Conservation (phyloP, 805 yeast species). For the Hanseniaspora occidentalis region DNA sequence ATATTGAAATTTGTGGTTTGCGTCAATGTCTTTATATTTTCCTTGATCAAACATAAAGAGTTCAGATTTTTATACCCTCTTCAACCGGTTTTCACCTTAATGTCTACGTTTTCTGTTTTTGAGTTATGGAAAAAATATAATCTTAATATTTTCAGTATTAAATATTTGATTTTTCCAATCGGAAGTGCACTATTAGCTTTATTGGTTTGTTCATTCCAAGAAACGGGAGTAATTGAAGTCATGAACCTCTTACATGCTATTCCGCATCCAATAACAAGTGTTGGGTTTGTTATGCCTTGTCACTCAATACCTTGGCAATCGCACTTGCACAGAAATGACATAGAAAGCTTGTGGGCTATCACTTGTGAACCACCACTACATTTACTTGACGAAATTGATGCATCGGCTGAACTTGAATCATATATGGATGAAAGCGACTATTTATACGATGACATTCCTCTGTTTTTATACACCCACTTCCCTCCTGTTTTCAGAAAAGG, state of each 20-base stretch:
- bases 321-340: constrained; percentile 49
- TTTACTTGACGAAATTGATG: constrained; percentile 21
- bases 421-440: constrained; percentile 84
- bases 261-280: constrained; percentile 29
- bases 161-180: constrained; percentile 13
- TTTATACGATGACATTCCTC: constrained; percentile 54
- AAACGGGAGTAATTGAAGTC: constrained; percentile 72
- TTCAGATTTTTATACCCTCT: constrained; percentile 80
- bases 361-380: constrained; percentile 84
- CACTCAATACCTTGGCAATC: constrained; percentile 96
- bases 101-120: constrained; percentile 32
- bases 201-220: constrained; percentile 59
- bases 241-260: constrained; percentile 35
- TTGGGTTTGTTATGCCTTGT: constrained; percentile 89
- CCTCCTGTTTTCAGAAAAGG: constrained; percentile 26
- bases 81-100: constrained; percentile 55
- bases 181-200: constrained; percentile 13
- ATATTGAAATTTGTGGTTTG: constrained; percentile 23
- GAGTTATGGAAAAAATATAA: constrained; percentile 5
- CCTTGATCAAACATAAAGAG: constrained; percentile 74
- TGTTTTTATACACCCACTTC: constrained; percentile 43
- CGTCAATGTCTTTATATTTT: constrained; percentile 42
- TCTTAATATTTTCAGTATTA: background rate
- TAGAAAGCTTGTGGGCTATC: constrained; percentile 53
- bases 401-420: constrained; percentile 22